Conservation (phyloP, 2,329 filamentous ascomycete species). For the Colletotrichum sojae region DNA sequence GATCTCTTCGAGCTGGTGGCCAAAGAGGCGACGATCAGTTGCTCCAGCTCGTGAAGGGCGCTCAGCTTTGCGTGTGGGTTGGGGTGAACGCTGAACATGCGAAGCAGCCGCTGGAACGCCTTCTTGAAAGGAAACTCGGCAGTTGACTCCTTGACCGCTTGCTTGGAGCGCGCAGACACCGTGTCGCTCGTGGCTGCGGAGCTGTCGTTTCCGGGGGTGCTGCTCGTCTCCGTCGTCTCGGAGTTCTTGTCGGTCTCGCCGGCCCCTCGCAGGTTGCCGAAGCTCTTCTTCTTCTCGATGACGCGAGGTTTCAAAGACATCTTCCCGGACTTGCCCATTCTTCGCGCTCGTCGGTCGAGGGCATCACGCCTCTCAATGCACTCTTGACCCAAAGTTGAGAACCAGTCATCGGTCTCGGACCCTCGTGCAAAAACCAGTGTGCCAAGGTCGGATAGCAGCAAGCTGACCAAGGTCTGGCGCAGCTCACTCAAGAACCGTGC, state of each 20-base stretch:
- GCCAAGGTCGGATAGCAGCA: constrained; percentile 91
- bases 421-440: constrained; percentile 88
- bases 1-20: constrained; percentile 52
- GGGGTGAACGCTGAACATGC: constrained; percentile 89
- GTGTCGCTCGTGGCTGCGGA: constrained; percentile 56
- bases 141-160: constrained; percentile 51
- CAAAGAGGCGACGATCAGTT: constrained; percentile 81
- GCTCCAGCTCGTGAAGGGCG: constrained; percentile 85
- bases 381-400: constrained; percentile 76
- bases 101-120: constrained; percentile 84
- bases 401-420: constrained; percentile 94
- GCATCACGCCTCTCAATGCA: constrained; percentile 75
- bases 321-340: constrained; percentile 57
- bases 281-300: constrained; percentile 78
- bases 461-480: constrained; percentile 83
- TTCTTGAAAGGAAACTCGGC: constrained; percentile 83
- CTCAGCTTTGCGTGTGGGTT: constrained; percentile 91
- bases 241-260: constrained; percentile 58
- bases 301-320: constrained; percentile 62
- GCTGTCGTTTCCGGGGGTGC: constrained; percentile 58
- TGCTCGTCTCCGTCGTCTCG: constrained; percentile 55
- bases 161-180: constrained; percentile 48
- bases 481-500: constrained; percentile 83
- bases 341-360: constrained; percentile 62
- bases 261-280: constrained; percentile 72